phyloP scores from a whole-genome alignment of 1,284 basidiomycete species.

The Austroboletus rostrupii region DNA sequence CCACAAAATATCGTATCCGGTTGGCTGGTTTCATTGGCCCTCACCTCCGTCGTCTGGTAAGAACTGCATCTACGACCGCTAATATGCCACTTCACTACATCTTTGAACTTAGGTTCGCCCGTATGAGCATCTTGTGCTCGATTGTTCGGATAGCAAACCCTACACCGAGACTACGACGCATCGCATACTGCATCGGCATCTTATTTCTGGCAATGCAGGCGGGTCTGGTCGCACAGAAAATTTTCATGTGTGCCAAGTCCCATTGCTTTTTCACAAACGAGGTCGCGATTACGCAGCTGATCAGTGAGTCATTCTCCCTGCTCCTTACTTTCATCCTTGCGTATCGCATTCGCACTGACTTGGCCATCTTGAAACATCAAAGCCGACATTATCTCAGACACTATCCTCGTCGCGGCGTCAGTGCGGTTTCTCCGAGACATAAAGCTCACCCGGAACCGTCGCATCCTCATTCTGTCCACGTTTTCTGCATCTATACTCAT shows the following conservation, averaged over 20 bases:
- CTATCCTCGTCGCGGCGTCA: conserved; percentile 15
- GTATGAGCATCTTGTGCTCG: conserved; percentile 27
- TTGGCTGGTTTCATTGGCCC: conserved; percentile 18
- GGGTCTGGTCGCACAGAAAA: conserved; percentile 20
- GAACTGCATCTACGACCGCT: not conserved
- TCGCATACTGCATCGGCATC: conserved; percentile 16
- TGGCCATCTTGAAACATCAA: not conserved
- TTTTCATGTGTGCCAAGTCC: conserved; percentile 6
- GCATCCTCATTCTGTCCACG: conserved; percentile 16
- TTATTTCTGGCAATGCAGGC: conserved; percentile 16
- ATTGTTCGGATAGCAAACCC: conserved; percentile 22
- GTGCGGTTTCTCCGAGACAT: conserved; percentile 17
- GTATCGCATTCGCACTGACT: not conserved
- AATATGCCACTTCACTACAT: not conserved
- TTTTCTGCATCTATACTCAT: conserved; percentile 27
- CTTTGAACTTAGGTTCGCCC: conserved; percentile 16
- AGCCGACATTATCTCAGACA: conserved; percentile 24
- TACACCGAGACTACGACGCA: conserved; percentile 4
- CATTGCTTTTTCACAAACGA: conserved; percentile 5
- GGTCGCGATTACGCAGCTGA: conserved; percentile 21
- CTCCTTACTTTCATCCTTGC: not conserved
- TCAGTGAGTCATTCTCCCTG: conserved; percentile 15
- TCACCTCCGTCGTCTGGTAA: conserved; percentile 23
- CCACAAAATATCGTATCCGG: not conserved
- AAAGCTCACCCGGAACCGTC: conserved; percentile 11